Evolutionary conservation across 192 early-diverging fungal species (phyloP).

Genomic region (Linnemannia schmuckeri): DNA sequence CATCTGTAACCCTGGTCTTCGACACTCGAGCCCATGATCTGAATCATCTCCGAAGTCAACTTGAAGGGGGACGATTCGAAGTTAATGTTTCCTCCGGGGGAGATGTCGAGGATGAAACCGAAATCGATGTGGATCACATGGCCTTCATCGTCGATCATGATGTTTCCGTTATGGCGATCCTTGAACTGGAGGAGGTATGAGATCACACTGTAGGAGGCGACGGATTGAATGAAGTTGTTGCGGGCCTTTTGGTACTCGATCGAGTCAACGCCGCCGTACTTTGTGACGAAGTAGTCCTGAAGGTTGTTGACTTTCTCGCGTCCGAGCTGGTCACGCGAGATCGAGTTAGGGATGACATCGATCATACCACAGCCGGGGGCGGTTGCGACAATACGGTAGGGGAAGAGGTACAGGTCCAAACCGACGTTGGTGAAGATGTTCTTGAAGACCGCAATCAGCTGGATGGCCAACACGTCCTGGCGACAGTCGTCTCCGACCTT

Average conservation of each 20-base stretch:
- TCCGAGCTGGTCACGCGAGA: constrained; percentile 97
- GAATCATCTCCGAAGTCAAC: constrained; percentile 95
- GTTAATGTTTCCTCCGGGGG: constrained; percentile 94
- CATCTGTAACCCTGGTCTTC: constrained; percentile 84
- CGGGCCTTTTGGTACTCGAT: constrained; percentile 86
- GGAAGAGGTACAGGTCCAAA: constrained; percentile 95
- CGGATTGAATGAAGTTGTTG: constrained; percentile 93
- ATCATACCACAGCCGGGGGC: constrained; percentile 98
- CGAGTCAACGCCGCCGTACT: constrained; percentile 89
- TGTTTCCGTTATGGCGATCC: constrained; percentile 99
- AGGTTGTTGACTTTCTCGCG: constrained; percentile 97
- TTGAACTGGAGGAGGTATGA: constrained; percentile 97
- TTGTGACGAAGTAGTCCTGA: constrained; percentile 93
- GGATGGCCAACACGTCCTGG: constrained; percentile 97
- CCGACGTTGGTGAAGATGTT: constrained; percentile 92
- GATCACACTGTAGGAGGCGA: constrained; percentile 95
- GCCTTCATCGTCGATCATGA: constrained; percentile 97
- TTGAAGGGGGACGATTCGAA: constrained; percentile 99
- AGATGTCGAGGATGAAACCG: constrained; percentile 98
- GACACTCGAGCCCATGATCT: constrained; percentile 93
- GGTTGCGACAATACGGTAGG: constrained; percentile 97
- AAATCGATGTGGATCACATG: constrained; percentile 99
- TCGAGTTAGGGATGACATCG: constrained; percentile 97
- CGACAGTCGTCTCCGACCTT: constrained; percentile 99
- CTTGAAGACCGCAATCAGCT: constrained; percentile 97